Evolutionary conservation across 2,329 filamentous ascomycete species (phyloP).

Genomic region (Chaetomiaceae sp.): DNA sequence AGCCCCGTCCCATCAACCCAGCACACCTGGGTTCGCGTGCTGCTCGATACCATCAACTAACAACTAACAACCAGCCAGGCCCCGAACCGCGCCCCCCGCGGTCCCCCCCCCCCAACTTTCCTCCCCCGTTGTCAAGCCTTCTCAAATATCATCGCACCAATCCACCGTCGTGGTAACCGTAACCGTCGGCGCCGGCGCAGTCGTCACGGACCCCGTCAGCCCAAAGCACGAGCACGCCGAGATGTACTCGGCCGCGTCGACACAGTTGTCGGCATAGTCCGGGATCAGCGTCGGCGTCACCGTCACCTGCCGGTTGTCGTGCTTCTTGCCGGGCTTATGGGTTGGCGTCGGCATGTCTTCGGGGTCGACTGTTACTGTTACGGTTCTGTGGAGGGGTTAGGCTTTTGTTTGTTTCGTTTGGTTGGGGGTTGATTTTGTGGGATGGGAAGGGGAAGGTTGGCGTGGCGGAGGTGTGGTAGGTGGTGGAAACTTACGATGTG

Average conservation of each 20-base stretch:
- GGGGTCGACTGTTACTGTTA: slow-evolving; percentile 35
- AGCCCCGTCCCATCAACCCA: too few species aligned
- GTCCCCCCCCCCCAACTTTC: neutral
- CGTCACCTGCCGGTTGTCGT: slow-evolving; percentile 31
- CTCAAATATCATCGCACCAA: slow-evolving; percentile 36
- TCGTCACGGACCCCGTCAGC: slow-evolving; percentile 36
- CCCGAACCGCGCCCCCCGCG: too few species aligned
- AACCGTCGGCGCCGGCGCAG: slow-evolving; percentile 36
- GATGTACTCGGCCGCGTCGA: slow-evolving; percentile 33
- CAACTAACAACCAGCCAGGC: too few species aligned
- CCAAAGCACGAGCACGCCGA: slow-evolving; percentile 44
- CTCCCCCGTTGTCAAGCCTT: neutral
- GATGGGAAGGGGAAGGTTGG: neutral
- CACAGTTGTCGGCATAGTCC: slow-evolving; percentile 38
- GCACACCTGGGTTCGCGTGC: too few species aligned
- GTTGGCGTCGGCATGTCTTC: slow-evolving; percentile 19
- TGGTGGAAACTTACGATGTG: slow-evolving; percentile 33
- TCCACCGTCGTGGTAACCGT: slow-evolving; percentile 40
- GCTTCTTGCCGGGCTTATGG: slow-evolving; percentile 29
- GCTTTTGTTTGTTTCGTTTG: neutral
- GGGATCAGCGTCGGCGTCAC: slow-evolving; percentile 33
- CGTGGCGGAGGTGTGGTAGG: neutral
- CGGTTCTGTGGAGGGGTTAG: slow-evolving; percentile 29
- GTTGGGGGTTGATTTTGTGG: neutral
- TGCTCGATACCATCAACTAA: too few species aligned